A percentile compares a stretch with the other conserved stretches of the same genome.
phyloP scores from a whole-genome alignment of 106 monocot species.

The Allium sativum region DNA sequence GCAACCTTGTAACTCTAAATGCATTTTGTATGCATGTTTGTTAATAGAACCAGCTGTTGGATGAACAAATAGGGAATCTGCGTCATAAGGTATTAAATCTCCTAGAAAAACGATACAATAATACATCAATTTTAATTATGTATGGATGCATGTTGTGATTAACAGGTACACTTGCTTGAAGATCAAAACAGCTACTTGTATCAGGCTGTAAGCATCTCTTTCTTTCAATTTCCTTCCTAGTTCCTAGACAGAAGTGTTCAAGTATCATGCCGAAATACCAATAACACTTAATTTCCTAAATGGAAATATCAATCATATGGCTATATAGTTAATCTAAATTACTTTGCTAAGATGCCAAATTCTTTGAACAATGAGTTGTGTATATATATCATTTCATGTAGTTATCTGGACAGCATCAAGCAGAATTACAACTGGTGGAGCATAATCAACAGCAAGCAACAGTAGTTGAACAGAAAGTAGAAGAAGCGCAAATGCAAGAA shows the following conservation, averaged over 20 bases:
- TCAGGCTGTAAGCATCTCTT: constrained; percentile 20
- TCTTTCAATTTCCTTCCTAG: too few species aligned
- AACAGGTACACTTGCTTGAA: constrained; percentile 51
- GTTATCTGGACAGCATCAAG: constrained; percentile 15
- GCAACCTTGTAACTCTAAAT: too few species aligned
- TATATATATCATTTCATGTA: not conserved
- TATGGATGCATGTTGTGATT: not conserved
- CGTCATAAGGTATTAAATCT: constrained; percentile 35
- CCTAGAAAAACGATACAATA: not conserved
- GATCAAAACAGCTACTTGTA: constrained; percentile 41
- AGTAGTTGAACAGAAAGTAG: constrained; percentile 14
- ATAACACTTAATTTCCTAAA: too few species aligned
- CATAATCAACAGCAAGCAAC: constrained; percentile 7
- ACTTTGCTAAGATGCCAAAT: too few species aligned
- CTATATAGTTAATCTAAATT: too few species aligned
- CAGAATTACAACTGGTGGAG: constrained; percentile 10
- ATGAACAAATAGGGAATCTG: constrained; percentile 56
- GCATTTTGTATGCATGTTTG: not conserved
- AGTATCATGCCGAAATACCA: too few species aligned
- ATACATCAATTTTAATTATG: not conserved
- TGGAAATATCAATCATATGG: too few species aligned
- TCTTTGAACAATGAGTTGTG: too few species aligned
- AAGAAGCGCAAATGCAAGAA: constrained; percentile 15
- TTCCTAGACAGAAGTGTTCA: too few species aligned
- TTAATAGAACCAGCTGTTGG: constrained; percentile 50